Conservation (phyloP, 148 eudicot genomes). For the Vaccinium vitisidaea region DNA sequence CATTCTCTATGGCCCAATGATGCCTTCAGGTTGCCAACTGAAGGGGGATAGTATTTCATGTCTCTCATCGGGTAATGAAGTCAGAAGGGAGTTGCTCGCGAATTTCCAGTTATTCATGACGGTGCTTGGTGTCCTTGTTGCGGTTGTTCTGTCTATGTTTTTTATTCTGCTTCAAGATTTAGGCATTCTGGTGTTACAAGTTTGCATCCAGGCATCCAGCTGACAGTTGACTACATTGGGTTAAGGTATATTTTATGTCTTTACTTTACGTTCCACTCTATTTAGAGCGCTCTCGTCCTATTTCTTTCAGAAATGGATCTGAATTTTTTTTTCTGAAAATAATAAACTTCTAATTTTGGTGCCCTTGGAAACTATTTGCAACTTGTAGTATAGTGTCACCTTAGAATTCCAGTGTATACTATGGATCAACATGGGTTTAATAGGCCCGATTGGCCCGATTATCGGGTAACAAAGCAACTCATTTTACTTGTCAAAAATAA, state of each 20-base stretch:
- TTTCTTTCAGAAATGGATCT: neutral
- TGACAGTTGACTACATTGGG: conserved; percentile 11
- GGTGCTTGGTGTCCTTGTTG: conserved; percentile 50
- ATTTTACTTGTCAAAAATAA: no score
- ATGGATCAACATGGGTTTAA: no score
- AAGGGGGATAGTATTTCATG: conserved; percentile 52
- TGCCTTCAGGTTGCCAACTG: conserved; percentile 66
- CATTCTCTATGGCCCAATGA: no score
- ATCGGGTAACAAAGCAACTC: no score
- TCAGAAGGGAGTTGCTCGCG: conserved; percentile 76
- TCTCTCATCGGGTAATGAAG: conserved; percentile 36
- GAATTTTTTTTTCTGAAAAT: neutral
- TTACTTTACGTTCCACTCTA: neutral
- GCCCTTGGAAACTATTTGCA: no score
- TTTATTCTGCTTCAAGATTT: conserved; percentile 37
- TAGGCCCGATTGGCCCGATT: no score
- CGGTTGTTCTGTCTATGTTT: conserved; percentile 43
- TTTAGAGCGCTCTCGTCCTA: no score
- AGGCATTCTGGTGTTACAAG: conserved; percentile 30
- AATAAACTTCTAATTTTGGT: neutral
- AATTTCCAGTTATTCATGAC: conserved; percentile 65
- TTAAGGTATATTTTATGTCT: neutral
- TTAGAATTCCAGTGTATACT: no score
- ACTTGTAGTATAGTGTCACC: no score
- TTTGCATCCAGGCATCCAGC: neutral